phyloP scores from a whole-genome alignment of 78 protist species.

The Dictyostelium capitatum region DNA sequence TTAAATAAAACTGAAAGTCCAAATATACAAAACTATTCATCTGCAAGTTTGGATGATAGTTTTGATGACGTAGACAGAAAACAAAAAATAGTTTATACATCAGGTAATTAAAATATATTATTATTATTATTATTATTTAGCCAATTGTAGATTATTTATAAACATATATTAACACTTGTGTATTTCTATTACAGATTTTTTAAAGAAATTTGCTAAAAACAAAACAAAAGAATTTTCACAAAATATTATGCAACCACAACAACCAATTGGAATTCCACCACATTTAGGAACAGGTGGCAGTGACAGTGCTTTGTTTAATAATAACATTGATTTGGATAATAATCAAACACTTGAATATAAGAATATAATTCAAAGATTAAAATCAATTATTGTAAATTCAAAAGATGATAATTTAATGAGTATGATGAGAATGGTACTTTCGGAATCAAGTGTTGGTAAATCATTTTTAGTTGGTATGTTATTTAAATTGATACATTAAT shows the following conservation, averaged over 20 bases:
- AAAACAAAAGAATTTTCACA: constrained; percentile 32
- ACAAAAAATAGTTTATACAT: constrained; percentile 72
- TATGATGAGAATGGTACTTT: constrained; percentile 28
- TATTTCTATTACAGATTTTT: too few relatives aligned
- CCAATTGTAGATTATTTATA: too few relatives aligned
- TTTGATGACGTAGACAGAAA: constrained; percentile 35
- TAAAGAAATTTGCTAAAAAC: constrained; percentile 37
- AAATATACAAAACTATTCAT: constrained; percentile 8
- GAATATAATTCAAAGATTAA: constrained; percentile 61
- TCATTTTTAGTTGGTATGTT: constrained; percentile 40
- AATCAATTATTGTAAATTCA: constrained; percentile 31
- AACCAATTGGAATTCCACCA: constrained; percentile 24
- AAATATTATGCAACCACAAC: constrained; percentile 35
- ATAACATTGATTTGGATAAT: constrained; percentile 24
- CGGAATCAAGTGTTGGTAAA: constrained; percentile 64
- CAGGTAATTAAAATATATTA: constrained; percentile 21
- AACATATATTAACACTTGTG: too few relatives aligned
- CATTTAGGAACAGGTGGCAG: not conserved
- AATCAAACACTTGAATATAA: constrained; percentile 32
- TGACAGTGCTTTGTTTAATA: not conserved
- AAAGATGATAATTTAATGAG: constrained; percentile 54
- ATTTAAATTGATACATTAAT: not conserved
- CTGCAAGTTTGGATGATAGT: not conserved
- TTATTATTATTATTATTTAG: too few relatives aligned
- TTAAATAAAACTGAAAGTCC: constrained; percentile 60